Evolutionary conservation across 345 rosid genomes (phyloP), one percentile per base, ranked within the genome.

Genomic region (Lumnitzera littorea): DNA sequence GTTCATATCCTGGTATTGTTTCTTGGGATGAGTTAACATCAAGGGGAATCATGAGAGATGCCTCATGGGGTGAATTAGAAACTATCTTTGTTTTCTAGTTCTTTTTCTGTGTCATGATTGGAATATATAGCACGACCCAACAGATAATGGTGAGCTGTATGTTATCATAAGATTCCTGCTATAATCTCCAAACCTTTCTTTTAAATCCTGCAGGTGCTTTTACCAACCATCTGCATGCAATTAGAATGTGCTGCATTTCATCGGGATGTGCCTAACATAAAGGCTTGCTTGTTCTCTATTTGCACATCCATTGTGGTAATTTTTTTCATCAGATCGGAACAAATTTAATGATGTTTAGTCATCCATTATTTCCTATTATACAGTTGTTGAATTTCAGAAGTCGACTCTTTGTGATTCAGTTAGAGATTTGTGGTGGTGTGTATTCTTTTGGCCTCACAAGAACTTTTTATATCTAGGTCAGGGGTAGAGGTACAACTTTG

Each of bases 301-400:
- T 89, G 96, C 75, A 80, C 95, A 48, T 85, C 88, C 63, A 85
- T 91, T 56, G 75, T 77, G 95, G 98, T 91, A 84, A 76, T 57
- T 55, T 20, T 70, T 43, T 43, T 12, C 50, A 24, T 25, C 15
- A 15, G 55, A n/a, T 49, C 49, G 49, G 15, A 41, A 51, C 17
- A 27, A n/a, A 31, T 24, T 13, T 54, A 41, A 12, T 24, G 2
- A 14, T 25, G 25, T 25, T 11, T 9, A 15, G 23, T 15, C 13
- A 52, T 52, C 55, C 55, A 8, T 11, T 17, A 3, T 16, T 23
- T 52, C 25, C 55, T 12, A 17, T 54, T 54, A 51, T 61, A 15
- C 46, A 47, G 36, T 55, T 72, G 7, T 57, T 48, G 24, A 67
- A 65, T 46, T 68, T 49, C 43, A 36, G 10, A 4, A 36, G 43